These are phyloP conservation scores for Evansstolkia leycettana DNA, from an alignment of 495 filamentous ascomycete genomes.

Conservation along the genomic window DNA sequence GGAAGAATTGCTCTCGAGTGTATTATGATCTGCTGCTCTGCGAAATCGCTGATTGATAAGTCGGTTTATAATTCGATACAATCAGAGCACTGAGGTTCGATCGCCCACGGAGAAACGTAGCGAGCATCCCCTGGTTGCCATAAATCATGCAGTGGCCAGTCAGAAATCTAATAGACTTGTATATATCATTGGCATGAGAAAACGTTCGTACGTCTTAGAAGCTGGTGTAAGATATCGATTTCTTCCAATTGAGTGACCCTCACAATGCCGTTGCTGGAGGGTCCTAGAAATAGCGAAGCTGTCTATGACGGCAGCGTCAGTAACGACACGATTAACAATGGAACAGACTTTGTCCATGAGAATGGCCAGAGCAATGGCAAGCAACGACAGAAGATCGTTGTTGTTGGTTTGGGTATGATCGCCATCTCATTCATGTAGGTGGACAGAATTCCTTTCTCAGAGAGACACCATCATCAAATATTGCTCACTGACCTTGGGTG, in stretches of 20 bases:
- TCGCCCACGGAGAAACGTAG: constrained; percentile 1
- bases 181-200: constrained; percentile 1
- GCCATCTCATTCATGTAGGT: constrained; percentile 86
- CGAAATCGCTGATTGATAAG: constrained; percentile 3
- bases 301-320: constrained; percentile 11
- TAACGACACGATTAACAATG: too few species aligned
- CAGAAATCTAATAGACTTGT: neutral
- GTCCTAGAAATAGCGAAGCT: constrained; percentile 17
- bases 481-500: neutral
- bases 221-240: too few species aligned
- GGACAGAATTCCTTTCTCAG: neutral
- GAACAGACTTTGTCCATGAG: constrained; percentile 1
- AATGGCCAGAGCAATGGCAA: constrained; percentile 2
- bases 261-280: constrained; percentile 25
- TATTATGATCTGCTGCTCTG: neutral
- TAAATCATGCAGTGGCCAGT: too few species aligned
- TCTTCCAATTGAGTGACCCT: too few species aligned
- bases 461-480: too few species aligned
- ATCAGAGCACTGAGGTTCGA: neutral
- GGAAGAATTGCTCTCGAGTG: too few species aligned
- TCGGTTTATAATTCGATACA: constrained; percentile 1
- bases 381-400: constrained; percentile 57
- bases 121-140: neutral
- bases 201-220: neutral
- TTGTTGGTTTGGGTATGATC: constrained; percentile 93